A percentile compares a stretch with the other conserved stretches of the same genome.
Conservation (phyloP, 169 alveolate species). For the Theileria parva region DNA sequence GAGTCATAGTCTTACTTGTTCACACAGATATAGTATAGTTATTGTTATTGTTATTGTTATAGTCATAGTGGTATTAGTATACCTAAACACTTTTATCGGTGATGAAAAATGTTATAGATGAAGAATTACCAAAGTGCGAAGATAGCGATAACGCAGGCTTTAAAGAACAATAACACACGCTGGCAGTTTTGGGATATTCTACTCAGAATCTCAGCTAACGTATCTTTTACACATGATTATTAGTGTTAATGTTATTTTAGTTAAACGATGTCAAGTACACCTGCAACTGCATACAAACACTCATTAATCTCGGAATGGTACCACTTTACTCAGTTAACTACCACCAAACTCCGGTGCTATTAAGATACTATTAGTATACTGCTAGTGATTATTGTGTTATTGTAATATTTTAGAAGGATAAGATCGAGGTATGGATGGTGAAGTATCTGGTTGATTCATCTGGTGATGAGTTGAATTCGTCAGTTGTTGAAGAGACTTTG, state of each 20-base stretch:
- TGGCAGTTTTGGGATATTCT: slow-evolving; percentile 80
- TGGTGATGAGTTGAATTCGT: slow-evolving; percentile 26
- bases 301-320: slow-evolving; percentile 65
- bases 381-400: no score
- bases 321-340: slow-evolving; percentile 29
- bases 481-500: slow-evolving; percentile 64
- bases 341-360: background rate
- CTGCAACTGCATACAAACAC: slow-evolving; percentile 61
- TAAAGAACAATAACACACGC: slow-evolving; percentile 65
- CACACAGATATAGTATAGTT: no score
- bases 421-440: slow-evolving; percentile 37
- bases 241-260: slow-evolving; percentile 1
- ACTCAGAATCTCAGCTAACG: slow-evolving; percentile 60
- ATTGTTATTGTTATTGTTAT: no score
- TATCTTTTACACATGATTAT: slow-evolving; percentile 11
- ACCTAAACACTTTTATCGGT: no score
- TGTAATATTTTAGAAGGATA: slow-evolving; percentile 56
- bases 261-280: slow-evolving; percentile 65
- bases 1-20: background rate
- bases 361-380: no score
- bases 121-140: slow-evolving; percentile 61
- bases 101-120: slow-evolving; percentile 12
- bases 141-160: slow-evolving; percentile 73
- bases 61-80: no score
- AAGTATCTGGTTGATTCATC: slow-evolving; percentile 53